A percentile compares a stretch with the other conserved stretches of the same genome.
Evolutionary conservation across 1,284 basidiomycete species (phyloP).

Genomic region (Heliocybe sulcata): DNA sequence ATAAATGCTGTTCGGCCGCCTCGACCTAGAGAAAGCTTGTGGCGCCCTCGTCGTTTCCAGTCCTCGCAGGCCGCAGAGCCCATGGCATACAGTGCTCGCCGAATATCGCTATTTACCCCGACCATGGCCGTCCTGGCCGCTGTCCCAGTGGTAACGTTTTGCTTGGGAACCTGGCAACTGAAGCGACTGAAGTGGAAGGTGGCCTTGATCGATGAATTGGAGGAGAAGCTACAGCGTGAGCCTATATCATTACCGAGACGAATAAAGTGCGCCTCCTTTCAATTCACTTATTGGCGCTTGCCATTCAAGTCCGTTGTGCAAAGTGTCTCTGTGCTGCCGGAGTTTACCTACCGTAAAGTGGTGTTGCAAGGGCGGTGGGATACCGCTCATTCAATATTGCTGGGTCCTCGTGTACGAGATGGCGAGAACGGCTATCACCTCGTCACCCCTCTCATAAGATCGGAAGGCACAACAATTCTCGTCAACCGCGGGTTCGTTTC

Average conservation of each 20-base stretch:
- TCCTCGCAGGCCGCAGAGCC: background rate
- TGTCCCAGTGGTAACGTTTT: conserved; percentile 88
- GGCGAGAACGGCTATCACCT: conserved; percentile 86
- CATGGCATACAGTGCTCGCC: conserved; percentile 45
- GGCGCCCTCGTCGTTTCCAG: background rate
- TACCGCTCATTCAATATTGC: conserved; percentile 68
- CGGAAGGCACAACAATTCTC: conserved; percentile 73
- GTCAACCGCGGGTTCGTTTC: conserved; percentile 92
- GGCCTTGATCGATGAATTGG: conserved; percentile 88
- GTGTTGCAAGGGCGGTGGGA: conserved; percentile 74
- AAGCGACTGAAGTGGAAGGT: conserved; percentile 94
- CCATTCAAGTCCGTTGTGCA: background rate
- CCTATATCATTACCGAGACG: conserved; percentile 77
- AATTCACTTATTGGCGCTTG: background rate
- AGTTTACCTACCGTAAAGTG: conserved; percentile 86
- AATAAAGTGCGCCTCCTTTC: conserved; percentile 70
- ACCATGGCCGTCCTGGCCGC: conserved; percentile 77
- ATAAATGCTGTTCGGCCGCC: background rate
- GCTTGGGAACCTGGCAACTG: conserved; percentile 92
- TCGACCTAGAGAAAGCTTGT: background rate
- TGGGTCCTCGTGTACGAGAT: conserved; percentile 84
- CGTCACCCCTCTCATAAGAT: conserved; percentile 77
- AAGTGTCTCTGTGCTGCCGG: conserved; percentile 66
- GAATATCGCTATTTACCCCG: conserved; percentile 48
- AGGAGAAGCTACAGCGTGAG: conserved; percentile 80